These are phyloP conservation scores for Penicillium samsonianum DNA, from an alignment of 495 filamentous ascomycete genomes.

Conservation along the genomic window DNA sequence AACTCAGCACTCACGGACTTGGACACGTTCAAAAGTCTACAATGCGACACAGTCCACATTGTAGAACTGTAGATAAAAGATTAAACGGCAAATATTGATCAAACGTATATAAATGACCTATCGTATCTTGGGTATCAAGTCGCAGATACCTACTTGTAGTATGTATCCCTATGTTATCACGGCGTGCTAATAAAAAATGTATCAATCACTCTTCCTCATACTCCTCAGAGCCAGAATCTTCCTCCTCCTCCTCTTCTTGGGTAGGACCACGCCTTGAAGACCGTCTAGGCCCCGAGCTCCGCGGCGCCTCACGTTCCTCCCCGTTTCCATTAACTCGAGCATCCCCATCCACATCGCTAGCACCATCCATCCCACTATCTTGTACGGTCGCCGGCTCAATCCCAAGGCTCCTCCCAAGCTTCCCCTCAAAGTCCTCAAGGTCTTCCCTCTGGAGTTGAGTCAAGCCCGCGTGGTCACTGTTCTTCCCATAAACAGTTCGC, in stretches of 20 bases:
- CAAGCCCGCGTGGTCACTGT: conserved; percentile 35
- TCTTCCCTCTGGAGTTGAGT: conserved; percentile 39
- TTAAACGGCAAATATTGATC: not conserved
- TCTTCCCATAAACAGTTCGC: conserved; percentile 55
- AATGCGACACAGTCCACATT: not conserved
- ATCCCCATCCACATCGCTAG: not conserved
- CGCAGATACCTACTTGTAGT: conserved; percentile 7
- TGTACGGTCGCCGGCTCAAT: not conserved
- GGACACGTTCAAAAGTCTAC: no score
- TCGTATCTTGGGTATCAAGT: conserved; percentile 10
- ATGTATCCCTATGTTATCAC: conserved; percentile 3
- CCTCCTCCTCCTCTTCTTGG: conserved; percentile 17
- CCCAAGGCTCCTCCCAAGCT: conserved; percentile 37
- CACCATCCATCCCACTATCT: conserved; percentile 9
- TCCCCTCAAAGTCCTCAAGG: conserved; percentile 34
- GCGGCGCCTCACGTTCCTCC: conserved; percentile 1
- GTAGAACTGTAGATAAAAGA: not conserved
- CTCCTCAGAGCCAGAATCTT: conserved; percentile 13
- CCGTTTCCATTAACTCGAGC: conserved; percentile 4
- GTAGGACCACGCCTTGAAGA: conserved; percentile 16
- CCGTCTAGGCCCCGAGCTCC: conserved; percentile 15
- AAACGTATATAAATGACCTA: not conserved
- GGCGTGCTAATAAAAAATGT: not conserved
- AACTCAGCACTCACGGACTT: no score
- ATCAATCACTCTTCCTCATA: not conserved